Percentiles rank a stretch among this genome's conserved stretches.
phyloP scores from a whole-genome alignment of 495 filamentous ascomycete genomes.

The Penicilliopsis zonata region DNA sequence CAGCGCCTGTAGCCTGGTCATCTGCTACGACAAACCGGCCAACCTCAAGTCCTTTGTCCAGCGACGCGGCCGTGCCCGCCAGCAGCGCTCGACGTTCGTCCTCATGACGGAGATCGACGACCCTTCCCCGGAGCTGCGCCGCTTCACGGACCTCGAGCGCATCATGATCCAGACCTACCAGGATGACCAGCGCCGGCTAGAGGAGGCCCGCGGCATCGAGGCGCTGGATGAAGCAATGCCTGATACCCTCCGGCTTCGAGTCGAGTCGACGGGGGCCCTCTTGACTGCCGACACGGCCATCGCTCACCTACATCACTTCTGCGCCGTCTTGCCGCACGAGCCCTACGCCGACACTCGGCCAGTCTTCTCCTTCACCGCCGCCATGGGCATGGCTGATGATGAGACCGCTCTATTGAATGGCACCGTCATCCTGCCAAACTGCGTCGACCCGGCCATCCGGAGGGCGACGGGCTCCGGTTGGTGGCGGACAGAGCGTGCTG shows the following conservation, averaged over 20 bases:
- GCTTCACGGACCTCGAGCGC: slow-evolving; percentile 54
- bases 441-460: slow-evolving; percentile 53
- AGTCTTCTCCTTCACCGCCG: slow-evolving; percentile 30
- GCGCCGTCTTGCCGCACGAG: slow-evolving; percentile 42
- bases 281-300: slow-evolving; percentile 62
- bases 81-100: slow-evolving; percentile 55
- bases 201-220: background rate
- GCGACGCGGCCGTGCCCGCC: slow-evolving; percentile 71
- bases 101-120: slow-evolving; percentile 43
- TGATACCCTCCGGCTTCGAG: no score
- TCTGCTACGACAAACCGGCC: slow-evolving; percentile 69
- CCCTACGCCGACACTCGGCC: slow-evolving; percentile 43
- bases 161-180: slow-evolving; percentile 65
- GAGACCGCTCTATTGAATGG: slow-evolving; percentile 8
- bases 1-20: slow-evolving; percentile 69
- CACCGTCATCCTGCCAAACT: slow-evolving; percentile 57
- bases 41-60: slow-evolving; percentile 86
- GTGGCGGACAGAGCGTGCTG: slow-evolving; percentile 66
- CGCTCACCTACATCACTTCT: slow-evolving; percentile 76
- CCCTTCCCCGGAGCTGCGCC: slow-evolving; percentile 18
- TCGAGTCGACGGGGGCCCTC: no score
- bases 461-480: slow-evolving; percentile 29
- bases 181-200: slow-evolving; percentile 44
- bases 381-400: no score
- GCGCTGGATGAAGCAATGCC: no score